These are phyloP conservation scores for Lyophyllum shimeji DNA, from an alignment of 768 basidiomycete genomes.

Conservation along the genomic window DNA sequence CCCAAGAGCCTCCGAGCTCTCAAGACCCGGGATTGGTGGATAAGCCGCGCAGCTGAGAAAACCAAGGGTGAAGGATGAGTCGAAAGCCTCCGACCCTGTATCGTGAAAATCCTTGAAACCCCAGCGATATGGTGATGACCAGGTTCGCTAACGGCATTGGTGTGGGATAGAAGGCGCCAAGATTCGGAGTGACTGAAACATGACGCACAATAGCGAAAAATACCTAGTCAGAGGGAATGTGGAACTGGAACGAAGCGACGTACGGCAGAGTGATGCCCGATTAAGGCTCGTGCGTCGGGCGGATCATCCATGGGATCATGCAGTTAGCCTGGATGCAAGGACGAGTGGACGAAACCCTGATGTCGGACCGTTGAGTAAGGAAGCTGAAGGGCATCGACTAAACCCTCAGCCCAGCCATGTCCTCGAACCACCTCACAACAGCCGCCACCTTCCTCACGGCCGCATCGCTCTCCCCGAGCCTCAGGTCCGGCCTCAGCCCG, in stretches of 20 bases:
- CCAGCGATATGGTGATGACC: background rate
- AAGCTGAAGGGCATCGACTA: background rate
- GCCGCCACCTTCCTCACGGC: constrained; percentile 65
- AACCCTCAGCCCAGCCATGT: constrained; percentile 57
- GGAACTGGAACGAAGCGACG: background rate
- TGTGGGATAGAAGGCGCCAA: background rate
- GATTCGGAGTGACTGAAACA: background rate
- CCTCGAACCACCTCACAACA: constrained; percentile 71
- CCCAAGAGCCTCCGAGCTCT: too few relatives aligned
- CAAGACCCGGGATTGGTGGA: too few relatives aligned
- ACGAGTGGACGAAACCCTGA: too few relatives aligned
- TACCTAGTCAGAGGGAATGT: background rate
- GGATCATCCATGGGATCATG: background rate
- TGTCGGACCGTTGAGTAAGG: background rate
- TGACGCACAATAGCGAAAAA: background rate
- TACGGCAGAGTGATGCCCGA: too few relatives aligned
- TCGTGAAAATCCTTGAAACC: background rate
- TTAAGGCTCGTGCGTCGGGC: too few relatives aligned
- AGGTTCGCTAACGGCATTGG: background rate
- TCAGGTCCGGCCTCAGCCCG: constrained; percentile 67
- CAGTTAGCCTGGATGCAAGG: too few relatives aligned
- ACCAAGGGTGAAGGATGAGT: too few relatives aligned
- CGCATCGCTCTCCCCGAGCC: constrained; percentile 68
- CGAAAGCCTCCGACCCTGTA: too few relatives aligned
- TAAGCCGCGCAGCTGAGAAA: too few relatives aligned